These are phyloP conservation scores for Globisporangium abappressorium DNA, from an alignment of 352 stramenopile species.

Conservation along the genomic window DNA sequence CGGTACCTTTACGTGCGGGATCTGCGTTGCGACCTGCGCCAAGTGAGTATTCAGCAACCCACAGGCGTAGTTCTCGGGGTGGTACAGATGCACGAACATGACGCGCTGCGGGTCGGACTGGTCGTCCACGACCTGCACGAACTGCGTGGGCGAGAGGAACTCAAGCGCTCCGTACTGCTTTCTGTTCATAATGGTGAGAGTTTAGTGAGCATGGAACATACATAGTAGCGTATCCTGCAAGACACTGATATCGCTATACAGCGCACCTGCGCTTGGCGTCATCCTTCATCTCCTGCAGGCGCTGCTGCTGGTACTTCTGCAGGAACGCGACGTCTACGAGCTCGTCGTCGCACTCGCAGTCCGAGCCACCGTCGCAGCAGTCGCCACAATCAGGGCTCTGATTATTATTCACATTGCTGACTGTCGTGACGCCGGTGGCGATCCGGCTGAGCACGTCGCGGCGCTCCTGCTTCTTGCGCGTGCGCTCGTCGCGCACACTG, in stretches of 20 bases:
- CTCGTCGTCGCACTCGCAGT: conserved; percentile 42
- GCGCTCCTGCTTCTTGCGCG: conserved; percentile 48
- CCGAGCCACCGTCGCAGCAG: conserved; percentile 20
- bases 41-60: conserved; percentile 67
- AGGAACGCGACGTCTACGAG: conserved; percentile 58
- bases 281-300: conserved; percentile 64
- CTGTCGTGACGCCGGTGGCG: conserved; percentile 39
- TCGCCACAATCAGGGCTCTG: conserved; percentile 5
- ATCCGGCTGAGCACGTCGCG: conserved; percentile 55
- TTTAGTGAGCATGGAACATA: too few species aligned
- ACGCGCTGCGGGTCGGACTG: conserved; percentile 16
- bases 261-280: conserved; percentile 24
- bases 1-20: conserved; percentile 60
- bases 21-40: conserved; percentile 42
- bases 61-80: conserved; percentile 74
- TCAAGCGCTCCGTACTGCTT: conserved; percentile 53
- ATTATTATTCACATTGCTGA: conserved; percentile 10
- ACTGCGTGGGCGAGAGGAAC: conserved; percentile 51
- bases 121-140: conserved; percentile 45
- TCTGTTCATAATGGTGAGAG: conserved; percentile 14
- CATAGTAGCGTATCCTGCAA: too few species aligned
- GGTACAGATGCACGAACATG: conserved; percentile 63
- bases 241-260: background rate
- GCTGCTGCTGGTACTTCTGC: conserved; percentile 54
- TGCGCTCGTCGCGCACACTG: conserved; percentile 49